These are phyloP conservation scores for Aspergillus vadensis DNA, from an alignment of 2,329 filamentous ascomycete species.

Conservation along the genomic window DNA sequence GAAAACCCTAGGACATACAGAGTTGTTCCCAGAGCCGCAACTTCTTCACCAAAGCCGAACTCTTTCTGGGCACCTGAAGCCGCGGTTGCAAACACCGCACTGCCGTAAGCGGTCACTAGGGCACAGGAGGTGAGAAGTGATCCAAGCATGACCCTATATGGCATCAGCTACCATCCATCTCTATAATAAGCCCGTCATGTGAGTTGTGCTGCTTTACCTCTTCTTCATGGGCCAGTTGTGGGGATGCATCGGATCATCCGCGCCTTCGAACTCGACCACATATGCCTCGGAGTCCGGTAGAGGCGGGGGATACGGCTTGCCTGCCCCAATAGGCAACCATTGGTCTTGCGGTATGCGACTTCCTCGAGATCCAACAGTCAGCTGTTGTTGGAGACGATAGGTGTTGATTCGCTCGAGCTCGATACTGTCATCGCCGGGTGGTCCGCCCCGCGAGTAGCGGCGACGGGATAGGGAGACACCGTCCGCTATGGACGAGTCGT, in stretches of 20 bases:
- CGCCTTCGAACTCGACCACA: conserved; percentile 57
- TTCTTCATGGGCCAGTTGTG: conserved; percentile 53
- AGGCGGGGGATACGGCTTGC: conserved; percentile 52
- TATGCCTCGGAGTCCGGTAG: conserved; percentile 55
- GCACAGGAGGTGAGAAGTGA: conserved; percentile 23
- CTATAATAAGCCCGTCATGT: too few species aligned
- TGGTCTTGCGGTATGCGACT: conserved; percentile 20
- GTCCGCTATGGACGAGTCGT: conserved; percentile 5
- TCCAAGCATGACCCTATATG: conserved; percentile 17
- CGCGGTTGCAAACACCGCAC: conserved; percentile 67
- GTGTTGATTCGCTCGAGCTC: conserved; percentile 23
- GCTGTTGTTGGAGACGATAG: conserved; percentile 21
- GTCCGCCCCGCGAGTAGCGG: background rate
- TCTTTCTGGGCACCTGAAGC: conserved; percentile 55
- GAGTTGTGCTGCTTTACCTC: conserved; percentile 34
- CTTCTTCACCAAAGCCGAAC: conserved; percentile 46
- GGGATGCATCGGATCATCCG: conserved; percentile 53
- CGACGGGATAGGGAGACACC: background rate
- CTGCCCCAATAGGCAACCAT: conserved; percentile 29
- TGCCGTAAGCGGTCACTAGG: conserved; percentile 50
- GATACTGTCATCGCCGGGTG: conserved; percentile 7
- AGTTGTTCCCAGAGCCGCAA: conserved; percentile 48
- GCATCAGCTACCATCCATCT: background rate
- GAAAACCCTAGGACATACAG: conserved; percentile 55
- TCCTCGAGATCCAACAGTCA: conserved; percentile 20